These are phyloP conservation scores for Cylindrodendrum hubeiense DNA, from an alignment of 2,329 filamentous ascomycete species.

Conservation along the genomic window DNA sequence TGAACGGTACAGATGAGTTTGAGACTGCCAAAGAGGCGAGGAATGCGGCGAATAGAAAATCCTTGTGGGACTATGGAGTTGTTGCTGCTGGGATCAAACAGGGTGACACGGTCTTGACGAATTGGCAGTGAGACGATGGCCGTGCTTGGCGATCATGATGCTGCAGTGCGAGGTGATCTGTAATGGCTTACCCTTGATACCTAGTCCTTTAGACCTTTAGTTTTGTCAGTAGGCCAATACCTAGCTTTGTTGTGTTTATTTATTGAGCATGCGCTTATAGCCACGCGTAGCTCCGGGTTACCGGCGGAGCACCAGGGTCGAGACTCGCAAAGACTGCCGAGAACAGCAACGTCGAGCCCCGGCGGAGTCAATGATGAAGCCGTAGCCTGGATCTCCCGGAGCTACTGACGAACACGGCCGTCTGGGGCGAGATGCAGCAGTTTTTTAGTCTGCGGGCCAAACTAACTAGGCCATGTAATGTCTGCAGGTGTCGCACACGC, in stretches of 20 bases:
- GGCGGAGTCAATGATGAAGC: not conserved
- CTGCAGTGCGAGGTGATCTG: not conserved
- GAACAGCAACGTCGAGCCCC: not conserved
- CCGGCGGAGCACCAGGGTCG: not conserved
- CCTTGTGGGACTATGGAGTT: constrained; percentile 49
- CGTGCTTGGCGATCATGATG: not conserved
- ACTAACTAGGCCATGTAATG: not conserved
- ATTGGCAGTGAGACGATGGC: constrained; percentile 41
- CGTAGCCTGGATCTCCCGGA: not conserved
- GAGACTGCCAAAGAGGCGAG: constrained; percentile 46
- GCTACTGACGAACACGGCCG: not conserved
- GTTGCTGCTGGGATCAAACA: constrained; percentile 39
- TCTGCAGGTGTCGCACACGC: not conserved
- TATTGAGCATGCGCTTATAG: not conserved
- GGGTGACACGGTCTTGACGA: constrained; percentile 42
- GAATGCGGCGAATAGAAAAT: constrained; percentile 45
- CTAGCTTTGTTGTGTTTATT: not conserved
- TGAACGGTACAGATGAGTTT: constrained; percentile 48
- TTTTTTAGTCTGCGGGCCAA: not conserved
- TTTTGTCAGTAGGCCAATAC: not conserved
- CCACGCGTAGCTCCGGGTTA: not conserved
- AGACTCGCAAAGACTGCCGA: not conserved
- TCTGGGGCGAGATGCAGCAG: not conserved
- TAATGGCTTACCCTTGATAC: constrained; percentile 1
- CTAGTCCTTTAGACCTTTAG: not conserved